Conservation (phyloP, 495 filamentous ascomycete species). For the Penicillium pancosmium region DNA sequence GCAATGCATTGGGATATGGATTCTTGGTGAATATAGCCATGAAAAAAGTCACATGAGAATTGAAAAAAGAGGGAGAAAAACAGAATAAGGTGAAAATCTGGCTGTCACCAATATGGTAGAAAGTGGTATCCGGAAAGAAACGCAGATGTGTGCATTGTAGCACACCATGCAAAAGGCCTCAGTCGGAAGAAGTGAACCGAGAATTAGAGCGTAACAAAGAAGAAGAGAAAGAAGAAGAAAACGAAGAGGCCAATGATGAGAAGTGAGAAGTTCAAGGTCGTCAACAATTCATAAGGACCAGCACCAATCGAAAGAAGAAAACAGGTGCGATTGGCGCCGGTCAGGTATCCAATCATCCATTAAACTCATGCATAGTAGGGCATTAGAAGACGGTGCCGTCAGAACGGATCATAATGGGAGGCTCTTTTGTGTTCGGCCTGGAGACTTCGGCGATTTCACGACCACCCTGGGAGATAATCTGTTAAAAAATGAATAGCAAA, state of each 20-base stretch:
- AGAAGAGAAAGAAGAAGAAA: slow-evolving; percentile 17
- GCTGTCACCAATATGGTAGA: slow-evolving; percentile 1
- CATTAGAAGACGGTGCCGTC: slow-evolving; percentile 93
- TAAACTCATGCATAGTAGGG: slow-evolving; percentile 28
- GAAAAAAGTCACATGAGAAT: not conserved
- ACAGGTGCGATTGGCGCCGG: slow-evolving; percentile 21
- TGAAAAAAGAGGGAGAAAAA: not conserved
- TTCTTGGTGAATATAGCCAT: not conserved
- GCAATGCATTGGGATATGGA: slow-evolving; percentile 1
- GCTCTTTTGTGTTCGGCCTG: slow-evolving; percentile 93
- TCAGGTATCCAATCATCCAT: slow-evolving; percentile 41
- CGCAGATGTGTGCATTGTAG: slow-evolving; percentile 12
- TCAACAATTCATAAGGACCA: slow-evolving; percentile 42
- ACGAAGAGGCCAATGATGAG: slow-evolving; percentile 17
- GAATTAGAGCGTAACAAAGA: slow-evolving; percentile 11
- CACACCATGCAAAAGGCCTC: slow-evolving; percentile 22
- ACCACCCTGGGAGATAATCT: slow-evolving; percentile 65
- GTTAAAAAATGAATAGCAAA: slow-evolving; percentile 32
- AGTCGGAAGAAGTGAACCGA: slow-evolving; percentile 12
- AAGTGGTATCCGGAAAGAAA: slow-evolving; percentile 28
- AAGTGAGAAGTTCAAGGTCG: slow-evolving; percentile 34
- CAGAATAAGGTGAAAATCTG: not conserved
- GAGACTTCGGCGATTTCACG: slow-evolving; percentile 95
- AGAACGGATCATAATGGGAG: slow-evolving; percentile 93
- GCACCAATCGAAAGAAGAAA: slow-evolving; percentile 27